Base-by-base conservation (phyloP, 148 eudicot genomes). In the Polygonum maritimum region DNA sequence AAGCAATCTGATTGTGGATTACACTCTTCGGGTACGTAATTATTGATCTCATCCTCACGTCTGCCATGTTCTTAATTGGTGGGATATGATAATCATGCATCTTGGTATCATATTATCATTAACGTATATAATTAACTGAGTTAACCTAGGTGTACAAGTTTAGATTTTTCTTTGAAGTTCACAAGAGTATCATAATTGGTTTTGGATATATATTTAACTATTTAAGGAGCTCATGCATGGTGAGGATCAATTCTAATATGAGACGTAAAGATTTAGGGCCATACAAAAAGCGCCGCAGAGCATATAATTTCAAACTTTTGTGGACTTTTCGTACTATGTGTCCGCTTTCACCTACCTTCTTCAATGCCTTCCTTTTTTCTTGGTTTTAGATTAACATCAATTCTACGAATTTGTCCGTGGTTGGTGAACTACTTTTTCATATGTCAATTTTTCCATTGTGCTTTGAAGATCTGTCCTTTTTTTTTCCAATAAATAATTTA, bases 1-100 rank as follows among this genome's bases (percentile, higher is more conserved):
- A 82, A 95, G 96, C 85, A 92, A 90, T 77, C 85, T 92, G 31
- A 85, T 90, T 47, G 95, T 93, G 36, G 99, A 95, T 70, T 95
- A 95, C 80, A 92, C 94, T 31, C 86, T 95, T 31, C 87, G 87
- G 86, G 99, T 92, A 87, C 84, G 88, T 67, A 67, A 67, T 15
- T 36, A 0, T 15, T 36, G 0, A 14, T 67, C 71, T 36, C 0
- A 67, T 67, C 36, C 2, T 11, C 48, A 21, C 33, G 3, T 57
- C 21, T 21, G 36, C 14, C 38, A 26, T 10, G 13, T 58, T 58
- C 31, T 26, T 26, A 26, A 3, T 58, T 58, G 65, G 65, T 58
- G 65, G 8, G 65, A 21, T 58, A 21, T 21, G 5, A n/a, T n/a
- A 55, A 55, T 55, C 62, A 26, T 26, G 31, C 31, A 55, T 55